phyloP scores from a whole-genome alignment of 2,329 filamentous ascomycete genomes.

The Diplodia seriata region DNA sequence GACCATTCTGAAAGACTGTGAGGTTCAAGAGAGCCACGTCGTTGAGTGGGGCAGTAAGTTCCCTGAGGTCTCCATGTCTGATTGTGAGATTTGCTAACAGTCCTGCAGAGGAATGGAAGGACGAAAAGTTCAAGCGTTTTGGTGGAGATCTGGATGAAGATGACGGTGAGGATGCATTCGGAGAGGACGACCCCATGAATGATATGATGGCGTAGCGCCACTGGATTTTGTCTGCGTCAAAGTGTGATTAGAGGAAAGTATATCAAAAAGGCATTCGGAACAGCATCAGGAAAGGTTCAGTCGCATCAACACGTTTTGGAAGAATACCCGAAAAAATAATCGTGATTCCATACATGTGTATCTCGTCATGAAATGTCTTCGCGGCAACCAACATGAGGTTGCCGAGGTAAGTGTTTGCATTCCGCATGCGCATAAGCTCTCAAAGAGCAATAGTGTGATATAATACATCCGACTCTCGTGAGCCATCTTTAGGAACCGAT shows the following conservation, averaged over 20 bases:
- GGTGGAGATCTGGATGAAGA: slow-evolving; percentile 49
- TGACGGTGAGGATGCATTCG: slow-evolving; percentile 40
- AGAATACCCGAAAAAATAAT: not conserved
- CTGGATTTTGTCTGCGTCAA: slow-evolving; percentile 15
- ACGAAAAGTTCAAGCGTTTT: slow-evolving; percentile 67
- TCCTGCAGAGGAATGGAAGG: slow-evolving; percentile 60
- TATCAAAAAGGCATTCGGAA: not conserved
- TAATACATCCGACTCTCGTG: not conserved
- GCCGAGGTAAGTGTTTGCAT: not conserved
- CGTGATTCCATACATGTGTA: not conserved
- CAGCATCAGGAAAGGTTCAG: not conserved
- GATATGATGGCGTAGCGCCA: slow-evolving; percentile 15
- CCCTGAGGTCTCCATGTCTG: not conserved
- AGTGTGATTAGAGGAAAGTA: not conserved
- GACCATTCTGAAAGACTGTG: slow-evolving; percentile 79
- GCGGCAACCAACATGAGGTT: not conserved
- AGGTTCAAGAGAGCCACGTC: slow-evolving; percentile 85
- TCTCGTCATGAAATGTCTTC: not conserved
- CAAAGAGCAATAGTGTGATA: not conserved
- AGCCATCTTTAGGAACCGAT: not conserved
- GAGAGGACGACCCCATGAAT: slow-evolving; percentile 14
- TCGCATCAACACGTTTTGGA: not conserved
- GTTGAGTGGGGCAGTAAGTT: slow-evolving; percentile 74
- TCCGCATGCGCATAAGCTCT: not conserved
- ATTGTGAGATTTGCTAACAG: slow-evolving; percentile 8